A percentile compares a stretch with the other conserved stretches of the same genome.
Conservation (phyloP, 2,329 filamentous ascomycete genomes). For the Thelonectria blattea region DNA sequence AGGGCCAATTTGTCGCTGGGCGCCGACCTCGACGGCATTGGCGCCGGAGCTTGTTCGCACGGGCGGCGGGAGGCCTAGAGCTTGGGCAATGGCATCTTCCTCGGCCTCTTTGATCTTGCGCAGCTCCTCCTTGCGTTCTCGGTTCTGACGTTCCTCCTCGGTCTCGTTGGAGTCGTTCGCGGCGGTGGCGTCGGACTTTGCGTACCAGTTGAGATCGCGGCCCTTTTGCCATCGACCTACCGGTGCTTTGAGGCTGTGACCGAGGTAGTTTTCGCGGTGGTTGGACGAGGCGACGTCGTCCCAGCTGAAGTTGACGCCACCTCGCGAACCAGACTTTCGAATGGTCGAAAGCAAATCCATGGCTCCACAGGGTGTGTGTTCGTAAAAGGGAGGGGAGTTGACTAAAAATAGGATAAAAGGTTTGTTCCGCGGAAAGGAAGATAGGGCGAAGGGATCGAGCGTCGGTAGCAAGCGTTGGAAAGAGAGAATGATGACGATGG, state of each 20-base stretch:
- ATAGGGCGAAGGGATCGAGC: not conserved
- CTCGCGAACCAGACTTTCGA: conserved; percentile 87
- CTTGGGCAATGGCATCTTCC: conserved; percentile 85
- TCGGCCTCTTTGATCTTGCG: conserved; percentile 87
- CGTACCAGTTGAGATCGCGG: conserved; percentile 70
- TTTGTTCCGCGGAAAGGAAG: not conserved
- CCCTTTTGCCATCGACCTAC: conserved; percentile 92
- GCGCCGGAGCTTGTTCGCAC: conserved; percentile 63
- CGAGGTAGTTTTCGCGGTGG: conserved; percentile 89
- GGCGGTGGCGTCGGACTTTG: conserved; percentile 57
- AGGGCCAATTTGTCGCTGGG: conserved; percentile 44
- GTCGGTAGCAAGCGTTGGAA: not conserved
- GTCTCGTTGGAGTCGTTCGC: conserved; percentile 60
- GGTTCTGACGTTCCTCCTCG: conserved; percentile 61
- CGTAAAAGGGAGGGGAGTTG: not conserved
- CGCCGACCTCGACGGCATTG: conserved; percentile 72
- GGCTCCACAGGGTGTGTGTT: not conserved
- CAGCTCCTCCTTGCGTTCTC: conserved; percentile 77
- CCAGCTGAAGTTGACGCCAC: conserved; percentile 96
- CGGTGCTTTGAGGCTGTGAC: conserved; percentile 89
- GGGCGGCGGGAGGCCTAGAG: conserved; percentile 79
- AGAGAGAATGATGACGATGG: not conserved
- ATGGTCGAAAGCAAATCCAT: conserved; percentile 97
- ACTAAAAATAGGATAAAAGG: not conserved
- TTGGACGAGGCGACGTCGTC: conserved; percentile 86